These are phyloP conservation scores for Dictyostelium intermedium DNA, from an alignment of 78 protist species.

Conservation along the genomic window DNA sequence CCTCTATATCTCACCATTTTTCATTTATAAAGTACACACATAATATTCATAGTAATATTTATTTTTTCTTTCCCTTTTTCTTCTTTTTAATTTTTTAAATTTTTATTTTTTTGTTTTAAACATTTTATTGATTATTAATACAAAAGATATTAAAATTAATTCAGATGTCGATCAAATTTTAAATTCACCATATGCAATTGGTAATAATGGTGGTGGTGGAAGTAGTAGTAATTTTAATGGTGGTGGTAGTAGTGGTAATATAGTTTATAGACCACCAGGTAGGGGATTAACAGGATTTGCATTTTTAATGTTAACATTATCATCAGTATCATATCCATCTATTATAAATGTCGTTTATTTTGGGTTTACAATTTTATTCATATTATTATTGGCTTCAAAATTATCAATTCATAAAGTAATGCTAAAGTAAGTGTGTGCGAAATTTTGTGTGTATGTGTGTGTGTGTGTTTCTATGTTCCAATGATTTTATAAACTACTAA, in stretches of 20 bases:
- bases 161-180: not conserved
- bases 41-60: no score
- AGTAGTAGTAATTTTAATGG: not conserved
- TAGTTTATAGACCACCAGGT: slow-evolving; percentile 29
- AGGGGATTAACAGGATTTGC: slow-evolving; percentile 30
- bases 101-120: no score
- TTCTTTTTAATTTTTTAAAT: no score
- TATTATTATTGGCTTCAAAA: slow-evolving; percentile 7
- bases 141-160: slow-evolving; percentile 9
- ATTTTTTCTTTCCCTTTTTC: no score
- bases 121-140: not conserved
- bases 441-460: no score
- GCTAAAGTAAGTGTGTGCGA: slow-evolving; percentile 34
- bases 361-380: slow-evolving; percentile 25
- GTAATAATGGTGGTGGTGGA: not conserved
- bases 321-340: slow-evolving; percentile 51
- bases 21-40: not conserved
- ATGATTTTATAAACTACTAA: no score
- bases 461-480: no score
- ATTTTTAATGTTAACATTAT: slow-evolving; percentile 26
- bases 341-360: slow-evolving; percentile 45
- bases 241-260: not conserved
- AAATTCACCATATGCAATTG: not conserved
- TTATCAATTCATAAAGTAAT: slow-evolving; percentile 56
- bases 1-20: no score